Conservation (phyloP, 345 rosid genomes). For the Limnanthes douglasii region DNA sequence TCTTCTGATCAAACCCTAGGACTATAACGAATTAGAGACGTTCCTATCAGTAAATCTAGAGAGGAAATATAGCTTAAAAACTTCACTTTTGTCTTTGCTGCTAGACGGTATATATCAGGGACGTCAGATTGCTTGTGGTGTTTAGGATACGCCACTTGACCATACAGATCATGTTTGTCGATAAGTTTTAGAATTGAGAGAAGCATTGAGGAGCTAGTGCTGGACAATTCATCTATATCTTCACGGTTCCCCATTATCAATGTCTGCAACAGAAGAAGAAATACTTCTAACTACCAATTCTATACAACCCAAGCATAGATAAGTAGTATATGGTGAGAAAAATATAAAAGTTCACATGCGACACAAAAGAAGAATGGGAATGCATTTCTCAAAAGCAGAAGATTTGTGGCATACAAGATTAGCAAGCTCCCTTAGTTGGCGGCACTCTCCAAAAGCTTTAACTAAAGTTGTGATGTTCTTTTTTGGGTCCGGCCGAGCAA, state of each 20-base stretch:
- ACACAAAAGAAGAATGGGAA: neutral
- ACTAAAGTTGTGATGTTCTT: constrained; percentile 70
- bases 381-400: neutral
- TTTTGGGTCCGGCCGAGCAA: constrained; percentile 83
- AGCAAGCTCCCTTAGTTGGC: constrained; percentile 55
- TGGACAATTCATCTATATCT: constrained; percentile 61
- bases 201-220: constrained; percentile 46
- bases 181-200: constrained; percentile 63
- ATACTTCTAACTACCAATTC: too few species aligned
- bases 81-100: constrained; percentile 65
- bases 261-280: constrained; percentile 25
- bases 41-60: too few species aligned
- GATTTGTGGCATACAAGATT: constrained; percentile 37
- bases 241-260: constrained; percentile 74
- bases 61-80: neutral
- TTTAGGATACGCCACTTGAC: constrained; percentile 77
- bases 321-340: too few species aligned
- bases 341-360: neutral
- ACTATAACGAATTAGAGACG: too few species aligned
- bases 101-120: constrained; percentile 62
- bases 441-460: constrained; percentile 83
- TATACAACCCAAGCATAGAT: too few species aligned
- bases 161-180: constrained; percentile 65
- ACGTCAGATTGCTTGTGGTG: constrained; percentile 76
- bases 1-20: too few species aligned